phyloP scores from a whole-genome alignment of 2,329 filamentous ascomycete genomes.

The Niveomyces coronatus region DNA sequence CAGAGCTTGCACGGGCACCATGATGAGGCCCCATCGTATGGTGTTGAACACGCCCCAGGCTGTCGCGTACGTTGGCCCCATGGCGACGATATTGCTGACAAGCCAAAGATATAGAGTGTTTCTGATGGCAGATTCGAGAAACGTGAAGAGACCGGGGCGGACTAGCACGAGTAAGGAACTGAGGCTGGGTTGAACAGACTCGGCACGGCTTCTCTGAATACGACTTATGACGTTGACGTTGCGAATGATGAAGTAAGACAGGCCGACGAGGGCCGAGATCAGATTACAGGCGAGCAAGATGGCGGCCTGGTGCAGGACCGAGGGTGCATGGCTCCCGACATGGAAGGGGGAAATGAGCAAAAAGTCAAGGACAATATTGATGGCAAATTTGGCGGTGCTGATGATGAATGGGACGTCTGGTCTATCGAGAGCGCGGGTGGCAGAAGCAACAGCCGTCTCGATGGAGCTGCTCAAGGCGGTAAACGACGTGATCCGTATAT shows the following conservation, averaged over 20 bases:
- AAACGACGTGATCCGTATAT: conserved; percentile 55
- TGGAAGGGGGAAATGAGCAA: conserved; percentile 57
- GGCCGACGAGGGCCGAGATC: conserved; percentile 40
- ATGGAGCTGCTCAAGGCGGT: conserved; percentile 51
- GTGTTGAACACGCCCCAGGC: conserved; percentile 67
- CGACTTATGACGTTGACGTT: background rate
- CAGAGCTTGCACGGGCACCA: conserved; percentile 60
- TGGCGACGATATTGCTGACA: conserved; percentile 49
- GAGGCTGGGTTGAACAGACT: conserved; percentile 26
- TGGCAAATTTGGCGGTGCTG: conserved; percentile 48
- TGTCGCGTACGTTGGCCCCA: conserved; percentile 56
- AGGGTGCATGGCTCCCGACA: conserved; percentile 41
- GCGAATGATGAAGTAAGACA: conserved; percentile 45
- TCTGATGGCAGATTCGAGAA: conserved; percentile 54
- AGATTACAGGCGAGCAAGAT: conserved; percentile 54
- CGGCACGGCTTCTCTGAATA: background rate
- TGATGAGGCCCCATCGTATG: conserved; percentile 63
- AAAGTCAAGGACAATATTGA: conserved; percentile 59
- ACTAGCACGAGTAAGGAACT: conserved; percentile 38
- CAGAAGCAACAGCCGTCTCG: conserved; percentile 50
- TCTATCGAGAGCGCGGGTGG: conserved; percentile 55
- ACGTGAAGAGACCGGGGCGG: conserved; percentile 47
- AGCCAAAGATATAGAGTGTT: conserved; percentile 66
- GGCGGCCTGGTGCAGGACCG: conserved; percentile 52
- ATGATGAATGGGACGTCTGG: conserved; percentile 61